Evolutionary conservation across 2,329 filamentous ascomycete genomes (phyloP).

Genomic region (Cercospora beticola): DNA sequence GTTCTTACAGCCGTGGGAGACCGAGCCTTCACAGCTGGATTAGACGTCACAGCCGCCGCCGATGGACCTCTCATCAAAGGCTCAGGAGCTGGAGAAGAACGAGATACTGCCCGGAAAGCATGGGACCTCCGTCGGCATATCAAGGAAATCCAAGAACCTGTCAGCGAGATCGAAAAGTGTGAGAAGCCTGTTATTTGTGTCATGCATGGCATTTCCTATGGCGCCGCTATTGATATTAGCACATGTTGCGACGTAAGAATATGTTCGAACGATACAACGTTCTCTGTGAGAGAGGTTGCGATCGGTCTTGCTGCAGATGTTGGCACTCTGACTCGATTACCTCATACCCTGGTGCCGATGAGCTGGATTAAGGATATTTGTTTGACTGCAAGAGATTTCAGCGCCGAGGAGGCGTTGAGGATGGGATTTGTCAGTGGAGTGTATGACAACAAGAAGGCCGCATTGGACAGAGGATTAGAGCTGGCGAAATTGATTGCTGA

Average conservation of each 20-base stretch:
- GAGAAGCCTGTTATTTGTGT: conserved; percentile 87
- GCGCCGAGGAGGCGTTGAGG: conserved; percentile 63
- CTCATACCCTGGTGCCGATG: conserved; percentile 67
- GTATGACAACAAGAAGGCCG: conserved; percentile 59
- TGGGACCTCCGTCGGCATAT: conserved; percentile 64
- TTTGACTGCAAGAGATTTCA: conserved; percentile 69
- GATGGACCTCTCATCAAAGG: conserved; percentile 18
- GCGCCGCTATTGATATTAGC: conserved; percentile 71
- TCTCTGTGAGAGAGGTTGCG: conserved; percentile 78
- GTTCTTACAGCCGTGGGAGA: conserved; percentile 79
- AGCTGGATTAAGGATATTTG: conserved; percentile 80
- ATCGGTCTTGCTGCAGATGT: conserved; percentile 79
- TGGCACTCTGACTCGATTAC: conserved; percentile 71
- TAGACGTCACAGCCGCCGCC: conserved; percentile 55
- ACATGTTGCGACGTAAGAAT: conserved; percentile 70
- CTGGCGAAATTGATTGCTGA: conserved; percentile 65
- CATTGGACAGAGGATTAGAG: conserved; percentile 60
- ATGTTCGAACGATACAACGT: conserved; percentile 54
- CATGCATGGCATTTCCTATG: conserved; percentile 74
- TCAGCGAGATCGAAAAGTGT: conserved; percentile 76
- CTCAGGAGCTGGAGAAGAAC: conserved; percentile 4
- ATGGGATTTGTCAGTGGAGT: conserved; percentile 71
- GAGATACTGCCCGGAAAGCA: conserved; percentile 35
- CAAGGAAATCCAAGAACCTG: conserved; percentile 74
- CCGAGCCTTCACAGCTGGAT: conserved; percentile 72